phyloP scores from a whole-genome alignment of 2,329 filamentous ascomycete species.

The Penicillium sp. region DNA sequence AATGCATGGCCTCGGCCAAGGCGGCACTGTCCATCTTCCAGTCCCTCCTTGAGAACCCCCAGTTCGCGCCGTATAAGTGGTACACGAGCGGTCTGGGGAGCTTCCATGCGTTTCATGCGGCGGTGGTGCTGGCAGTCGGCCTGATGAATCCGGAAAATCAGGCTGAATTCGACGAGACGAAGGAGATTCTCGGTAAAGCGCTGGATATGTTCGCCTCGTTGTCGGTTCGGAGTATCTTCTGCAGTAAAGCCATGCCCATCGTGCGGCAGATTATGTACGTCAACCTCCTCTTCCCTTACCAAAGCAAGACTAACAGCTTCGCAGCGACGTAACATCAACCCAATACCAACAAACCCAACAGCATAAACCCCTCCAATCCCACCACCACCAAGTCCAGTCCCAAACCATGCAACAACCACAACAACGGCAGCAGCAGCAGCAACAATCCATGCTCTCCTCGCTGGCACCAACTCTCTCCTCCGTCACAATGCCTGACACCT shows the following conservation, averaged over 20 bases:
- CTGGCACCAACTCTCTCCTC: constrained; percentile 10
- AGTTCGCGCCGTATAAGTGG: constrained; percentile 43
- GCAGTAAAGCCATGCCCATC: constrained; percentile 40
- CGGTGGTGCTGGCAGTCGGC: constrained; percentile 35
- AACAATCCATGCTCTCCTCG: constrained; percentile 11
- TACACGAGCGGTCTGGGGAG: constrained; percentile 43
- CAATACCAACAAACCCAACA: constrained; percentile 20
- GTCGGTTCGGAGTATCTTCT: constrained; percentile 39
- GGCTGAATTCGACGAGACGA: constrained; percentile 34
- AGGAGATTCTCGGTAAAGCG: constrained; percentile 31
- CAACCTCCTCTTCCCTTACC: neutral
- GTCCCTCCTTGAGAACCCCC: constrained; percentile 32
- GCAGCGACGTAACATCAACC: constrained; percentile 29
- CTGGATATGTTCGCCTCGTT: constrained; percentile 37
- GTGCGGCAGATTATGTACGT: constrained; percentile 39
- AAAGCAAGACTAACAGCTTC: constrained; percentile 5
- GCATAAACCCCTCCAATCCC: constrained; percentile 12
- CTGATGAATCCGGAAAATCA: constrained; percentile 33
- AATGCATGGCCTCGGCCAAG: constrained; percentile 39
- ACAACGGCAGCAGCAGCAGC: constrained; percentile 8
- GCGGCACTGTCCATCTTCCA: constrained; percentile 38
- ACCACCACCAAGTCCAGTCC: constrained; percentile 11
- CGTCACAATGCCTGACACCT: constrained; percentile 19
- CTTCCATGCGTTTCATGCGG: constrained; percentile 47
- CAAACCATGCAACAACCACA: constrained; percentile 9